phyloP scores from a whole-genome alignment of 2,329 filamentous ascomycete species.

The Aotearoamyces nothofagi region DNA sequence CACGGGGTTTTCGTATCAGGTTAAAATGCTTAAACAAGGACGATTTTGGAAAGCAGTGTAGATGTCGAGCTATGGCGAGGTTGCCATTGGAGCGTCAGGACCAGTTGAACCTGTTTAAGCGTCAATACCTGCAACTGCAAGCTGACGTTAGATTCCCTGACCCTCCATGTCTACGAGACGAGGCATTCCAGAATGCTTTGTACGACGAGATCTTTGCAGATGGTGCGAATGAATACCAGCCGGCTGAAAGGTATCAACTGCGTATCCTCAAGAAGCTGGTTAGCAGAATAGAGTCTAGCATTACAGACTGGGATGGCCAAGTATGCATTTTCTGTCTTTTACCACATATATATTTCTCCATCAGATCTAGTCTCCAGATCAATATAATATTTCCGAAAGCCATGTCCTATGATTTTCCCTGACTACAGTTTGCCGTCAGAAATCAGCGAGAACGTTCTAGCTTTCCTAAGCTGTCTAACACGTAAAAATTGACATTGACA shows the following conservation, averaged over 20 bases:
- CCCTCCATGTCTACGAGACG: constrained; percentile 37
- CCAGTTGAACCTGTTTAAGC: constrained; percentile 39
- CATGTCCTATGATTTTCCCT: too few species aligned
- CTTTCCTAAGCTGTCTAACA: constrained; percentile 10
- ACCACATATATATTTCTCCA: constrained; percentile 5
- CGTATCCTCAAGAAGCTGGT: constrained; percentile 62
- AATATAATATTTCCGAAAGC: too few species aligned
- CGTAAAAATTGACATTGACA: constrained; percentile 10
- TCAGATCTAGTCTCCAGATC: constrained; percentile 2
- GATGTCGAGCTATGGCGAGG: too few species aligned
- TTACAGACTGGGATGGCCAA: constrained; percentile 73
- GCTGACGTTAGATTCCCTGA: constrained; percentile 48
- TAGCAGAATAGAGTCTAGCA: constrained; percentile 53
- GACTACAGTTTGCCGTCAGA: not conserved
- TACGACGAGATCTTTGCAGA: constrained; percentile 52
- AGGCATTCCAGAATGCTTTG: constrained; percentile 49
- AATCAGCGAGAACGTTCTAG: not conserved
- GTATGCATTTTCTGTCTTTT: constrained; percentile 37
- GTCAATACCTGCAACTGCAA: constrained; percentile 70
- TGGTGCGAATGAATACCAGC: constrained; percentile 35
- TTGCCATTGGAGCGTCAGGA: constrained; percentile 14
- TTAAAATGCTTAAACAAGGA: too few species aligned
- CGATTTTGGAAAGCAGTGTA: too few species aligned
- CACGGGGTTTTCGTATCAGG: too few species aligned
- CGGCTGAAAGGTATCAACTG: constrained; percentile 54